These are phyloP conservation scores for Eucalyptus marginata DNA, from an alignment of 345 rosid genomes.

Conservation along the genomic window DNA sequence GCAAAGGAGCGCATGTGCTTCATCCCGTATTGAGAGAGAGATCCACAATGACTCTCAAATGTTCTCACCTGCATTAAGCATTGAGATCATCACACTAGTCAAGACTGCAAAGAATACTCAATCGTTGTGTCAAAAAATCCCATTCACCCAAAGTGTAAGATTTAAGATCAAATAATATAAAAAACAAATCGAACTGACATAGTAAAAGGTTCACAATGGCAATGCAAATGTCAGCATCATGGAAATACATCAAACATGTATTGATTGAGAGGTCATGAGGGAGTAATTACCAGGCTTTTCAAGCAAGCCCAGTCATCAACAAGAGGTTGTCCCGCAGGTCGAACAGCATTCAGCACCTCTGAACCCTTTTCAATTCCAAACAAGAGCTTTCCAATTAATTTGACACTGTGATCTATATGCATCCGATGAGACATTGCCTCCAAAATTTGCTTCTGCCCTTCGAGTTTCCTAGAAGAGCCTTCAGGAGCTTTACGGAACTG, in stretches of 20 bases:
- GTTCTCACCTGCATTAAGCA: constrained; percentile 51
- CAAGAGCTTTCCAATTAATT: constrained; percentile 73
- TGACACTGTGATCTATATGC: constrained; percentile 74
- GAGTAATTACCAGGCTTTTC: constrained; percentile 43
- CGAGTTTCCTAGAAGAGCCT: constrained; percentile 57
- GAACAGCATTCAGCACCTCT: constrained; percentile 41
- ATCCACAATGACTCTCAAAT: constrained; percentile 83
- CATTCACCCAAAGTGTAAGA: neutral
- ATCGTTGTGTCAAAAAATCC: neutral
- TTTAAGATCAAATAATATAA: neutral
- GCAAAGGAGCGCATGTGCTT: constrained; percentile 91
- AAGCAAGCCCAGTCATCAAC: constrained; percentile 97
- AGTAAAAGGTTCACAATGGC: neutral
- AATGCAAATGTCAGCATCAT: neutral
- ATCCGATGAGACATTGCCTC: constrained; percentile 91
- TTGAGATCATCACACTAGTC: neutral
- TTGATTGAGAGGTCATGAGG: neutral
- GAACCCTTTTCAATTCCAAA: constrained; percentile 71
- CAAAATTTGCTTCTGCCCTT: constrained; percentile 72
- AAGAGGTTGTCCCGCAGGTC: constrained; percentile 75
- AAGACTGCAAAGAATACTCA: neutral
- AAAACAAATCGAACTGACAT: neutral
- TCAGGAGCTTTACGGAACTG: constrained; percentile 94
- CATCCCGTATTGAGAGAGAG: constrained; percentile 90
- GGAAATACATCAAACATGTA: neutral